Evolutionary conservation across 768 basidiomycete genomes (phyloP).

Genomic region (Scleroderma bovista): DNA sequence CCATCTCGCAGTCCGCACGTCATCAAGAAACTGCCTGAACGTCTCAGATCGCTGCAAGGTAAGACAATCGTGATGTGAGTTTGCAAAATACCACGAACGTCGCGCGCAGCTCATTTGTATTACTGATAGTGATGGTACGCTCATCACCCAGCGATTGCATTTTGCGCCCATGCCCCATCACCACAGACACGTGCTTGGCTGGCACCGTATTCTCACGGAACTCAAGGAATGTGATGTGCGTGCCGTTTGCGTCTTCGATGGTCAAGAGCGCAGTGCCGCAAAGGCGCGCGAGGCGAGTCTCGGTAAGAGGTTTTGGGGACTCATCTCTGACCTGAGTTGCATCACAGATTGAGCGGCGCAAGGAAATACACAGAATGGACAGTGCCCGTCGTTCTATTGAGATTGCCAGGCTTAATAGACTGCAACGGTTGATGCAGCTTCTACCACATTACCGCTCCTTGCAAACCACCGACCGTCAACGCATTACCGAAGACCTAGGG

Average conservation of each 20-base stretch:
- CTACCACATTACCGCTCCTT: conserved; percentile 36
- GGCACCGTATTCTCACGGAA: conserved; percentile 67
- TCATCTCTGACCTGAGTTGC: conserved; percentile 1
- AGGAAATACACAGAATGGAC: conserved; percentile 42
- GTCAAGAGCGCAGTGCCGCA: conserved; percentile 56
- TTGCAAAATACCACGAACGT: neutral
- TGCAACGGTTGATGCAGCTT: conserved; percentile 38
- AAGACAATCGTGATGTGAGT: conserved; percentile 73
- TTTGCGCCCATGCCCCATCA: conserved; percentile 61
- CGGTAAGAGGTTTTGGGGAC: neutral
- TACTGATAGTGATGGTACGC: conserved; percentile 69
- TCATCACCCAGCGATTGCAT: conserved; percentile 79
- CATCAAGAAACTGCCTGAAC: conserved; percentile 55
- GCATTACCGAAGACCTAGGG: conserved; percentile 22
- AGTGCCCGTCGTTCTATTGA: conserved; percentile 54
- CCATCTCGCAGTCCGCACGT: conserved; percentile 50
- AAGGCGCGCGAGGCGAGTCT: conserved; percentile 63
- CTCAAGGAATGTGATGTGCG: conserved; percentile 50
- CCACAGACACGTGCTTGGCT: conserved; percentile 69
- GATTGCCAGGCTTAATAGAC: conserved; percentile 47
- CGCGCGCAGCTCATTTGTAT: neutral
- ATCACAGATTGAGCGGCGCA: conserved; percentile 50
- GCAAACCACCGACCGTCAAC: conserved; percentile 22
- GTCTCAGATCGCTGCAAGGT: conserved; percentile 54
- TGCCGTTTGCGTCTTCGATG: conserved; percentile 79